phyloP scores from a whole-genome alignment of 148 eudicot species.

The Bassia scoparia region DNA sequence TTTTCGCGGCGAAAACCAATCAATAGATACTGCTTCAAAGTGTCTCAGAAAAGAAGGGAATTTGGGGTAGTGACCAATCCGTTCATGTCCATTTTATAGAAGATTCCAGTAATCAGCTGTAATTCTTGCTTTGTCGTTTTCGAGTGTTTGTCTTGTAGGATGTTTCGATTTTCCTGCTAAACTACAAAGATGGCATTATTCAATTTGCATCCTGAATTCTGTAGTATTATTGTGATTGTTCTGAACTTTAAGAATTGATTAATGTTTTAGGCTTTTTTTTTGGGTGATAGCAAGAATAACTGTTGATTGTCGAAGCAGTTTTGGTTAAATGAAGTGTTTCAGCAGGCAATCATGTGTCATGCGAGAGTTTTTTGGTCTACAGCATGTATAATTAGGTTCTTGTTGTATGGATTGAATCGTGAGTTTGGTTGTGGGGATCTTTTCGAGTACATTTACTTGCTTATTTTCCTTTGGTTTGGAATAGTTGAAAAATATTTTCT shows the following conservation, averaged over 20 bases:
- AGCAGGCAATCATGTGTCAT: too few relatives aligned
- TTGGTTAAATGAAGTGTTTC: too few relatives aligned
- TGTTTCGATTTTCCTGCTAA: neutral
- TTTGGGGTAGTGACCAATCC: conserved; percentile 4
- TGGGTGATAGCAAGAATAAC: too few relatives aligned
- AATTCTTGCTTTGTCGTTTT: neutral
- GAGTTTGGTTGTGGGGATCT: neutral
- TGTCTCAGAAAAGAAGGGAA: conserved; percentile 4
- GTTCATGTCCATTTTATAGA: conserved; percentile 67
- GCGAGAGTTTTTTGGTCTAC: too few relatives aligned
- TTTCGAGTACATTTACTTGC: neutral
- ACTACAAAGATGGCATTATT: neutral
- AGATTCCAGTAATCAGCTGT: conserved; percentile 39
- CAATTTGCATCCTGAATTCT: neutral
- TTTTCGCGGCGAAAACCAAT: neutral
- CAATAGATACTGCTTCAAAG: conserved; percentile 7
- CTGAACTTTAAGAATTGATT: too few relatives aligned
- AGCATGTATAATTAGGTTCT: neutral
- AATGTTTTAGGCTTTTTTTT: too few relatives aligned
- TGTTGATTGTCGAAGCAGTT: too few relatives aligned
- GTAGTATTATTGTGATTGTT: neutral
- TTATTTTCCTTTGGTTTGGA: neutral
- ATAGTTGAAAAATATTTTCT: too few relatives aligned
- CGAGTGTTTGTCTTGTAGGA: neutral
- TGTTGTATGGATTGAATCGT: neutral